Conservation (phyloP, 352 stramenopile genomes). For the Phytopythium sindhum region DNA sequence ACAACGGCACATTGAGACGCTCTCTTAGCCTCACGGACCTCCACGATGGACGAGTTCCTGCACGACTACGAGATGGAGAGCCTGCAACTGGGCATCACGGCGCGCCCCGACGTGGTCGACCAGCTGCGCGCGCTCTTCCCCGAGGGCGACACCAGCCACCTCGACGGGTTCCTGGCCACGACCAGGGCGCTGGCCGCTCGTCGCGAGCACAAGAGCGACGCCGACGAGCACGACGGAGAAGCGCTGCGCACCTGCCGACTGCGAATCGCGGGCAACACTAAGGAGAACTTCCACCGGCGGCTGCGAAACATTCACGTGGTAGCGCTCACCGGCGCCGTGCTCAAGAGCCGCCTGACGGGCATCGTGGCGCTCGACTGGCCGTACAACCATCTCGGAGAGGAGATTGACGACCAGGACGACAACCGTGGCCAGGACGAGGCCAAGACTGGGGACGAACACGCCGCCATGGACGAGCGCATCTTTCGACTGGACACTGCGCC, state of each 20-base stretch:
- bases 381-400: constrained; percentile 54
- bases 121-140: constrained; percentile 49
- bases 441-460: constrained; percentile 17
- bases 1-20: not conserved
- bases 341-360: constrained; percentile 43
- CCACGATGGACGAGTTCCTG: constrained; percentile 59
- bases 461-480: constrained; percentile 26
- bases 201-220: constrained; percentile 13
- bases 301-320: constrained; percentile 68
- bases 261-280: constrained; percentile 49
- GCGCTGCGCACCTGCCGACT: constrained; percentile 13
- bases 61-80: constrained; percentile 81
- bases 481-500: constrained; percentile 45
- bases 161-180: constrained; percentile 38
- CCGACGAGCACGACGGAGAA: constrained; percentile 6
- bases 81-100: constrained; percentile 58
- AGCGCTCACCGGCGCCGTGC: constrained; percentile 40
- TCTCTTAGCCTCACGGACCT: no score
- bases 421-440: constrained; percentile 14
- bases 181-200: constrained; percentile 46
- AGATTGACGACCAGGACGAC: constrained; percentile 16
- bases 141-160: constrained; percentile 17
- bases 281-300: constrained; percentile 52
- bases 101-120: constrained; percentile 47
- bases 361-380: constrained; percentile 43